Percentiles rank a stretch among this genome's conserved stretches.
Conservation (phyloP, 2,329 filamentous ascomycete species). For the Cercospora beticola region DNA sequence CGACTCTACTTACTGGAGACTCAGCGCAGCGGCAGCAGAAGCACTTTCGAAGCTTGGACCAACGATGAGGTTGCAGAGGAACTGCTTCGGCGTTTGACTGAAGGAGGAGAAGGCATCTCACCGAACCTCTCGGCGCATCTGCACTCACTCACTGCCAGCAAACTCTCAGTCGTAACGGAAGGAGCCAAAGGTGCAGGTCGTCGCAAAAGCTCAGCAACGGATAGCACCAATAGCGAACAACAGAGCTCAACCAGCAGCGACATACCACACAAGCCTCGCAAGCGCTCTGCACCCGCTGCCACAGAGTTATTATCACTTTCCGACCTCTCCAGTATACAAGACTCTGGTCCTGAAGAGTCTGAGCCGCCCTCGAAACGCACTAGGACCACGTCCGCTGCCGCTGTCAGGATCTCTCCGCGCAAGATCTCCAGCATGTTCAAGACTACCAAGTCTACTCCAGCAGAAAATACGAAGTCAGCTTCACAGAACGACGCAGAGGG, state of each 20-base stretch:
- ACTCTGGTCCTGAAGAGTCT: not conserved
- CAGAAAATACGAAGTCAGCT: not conserved
- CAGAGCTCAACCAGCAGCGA: not conserved
- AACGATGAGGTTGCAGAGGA: not conserved
- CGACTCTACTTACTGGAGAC: not conserved
- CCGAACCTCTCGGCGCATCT: not conserved
- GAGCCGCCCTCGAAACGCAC: not conserved
- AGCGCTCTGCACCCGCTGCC: not conserved
- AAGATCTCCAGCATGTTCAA: constrained; percentile 4
- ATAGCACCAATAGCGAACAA: not conserved
- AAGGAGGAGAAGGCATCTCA: not conserved
- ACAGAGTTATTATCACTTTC: not conserved
- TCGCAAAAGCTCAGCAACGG: not conserved
- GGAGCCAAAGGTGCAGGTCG: not conserved
- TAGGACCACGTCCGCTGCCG: not conserved
- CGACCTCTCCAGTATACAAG: not conserved
- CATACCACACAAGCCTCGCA: not conserved
- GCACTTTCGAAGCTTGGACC: not conserved
- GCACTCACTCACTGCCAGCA: not conserved
- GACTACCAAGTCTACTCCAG: not conserved
- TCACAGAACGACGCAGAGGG: not conserved
- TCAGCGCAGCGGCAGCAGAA: not conserved
- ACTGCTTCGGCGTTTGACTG: constrained; percentile 1
- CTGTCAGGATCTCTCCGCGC: not conserved
- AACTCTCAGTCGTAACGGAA: not conserved